These are phyloP conservation scores for Pichia sp. DNA, from an alignment of 1,139 yeast species.

Conservation along the genomic window DNA sequence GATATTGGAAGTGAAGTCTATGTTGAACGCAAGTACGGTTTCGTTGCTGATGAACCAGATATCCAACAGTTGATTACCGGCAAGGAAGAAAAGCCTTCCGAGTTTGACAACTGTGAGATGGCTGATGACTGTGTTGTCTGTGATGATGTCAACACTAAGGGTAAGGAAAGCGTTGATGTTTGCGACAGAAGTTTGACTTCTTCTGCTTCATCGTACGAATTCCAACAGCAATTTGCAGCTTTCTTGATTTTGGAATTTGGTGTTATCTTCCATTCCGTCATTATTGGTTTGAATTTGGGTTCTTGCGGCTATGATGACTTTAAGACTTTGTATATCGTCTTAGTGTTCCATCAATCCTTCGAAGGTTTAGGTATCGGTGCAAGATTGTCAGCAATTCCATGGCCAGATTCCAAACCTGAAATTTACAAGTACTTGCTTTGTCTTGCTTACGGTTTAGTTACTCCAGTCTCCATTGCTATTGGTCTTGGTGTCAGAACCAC, in stretches of 20 bases:
- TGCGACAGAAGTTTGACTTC: constrained; percentile 38
- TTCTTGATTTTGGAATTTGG: constrained; percentile 52
- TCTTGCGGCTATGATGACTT: constrained; percentile 61
- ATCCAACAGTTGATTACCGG: constrained; percentile 18
- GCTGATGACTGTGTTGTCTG: constrained; percentile 13
- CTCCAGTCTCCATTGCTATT: constrained; percentile 82
- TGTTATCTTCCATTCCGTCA: constrained; percentile 52
- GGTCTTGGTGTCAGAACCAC: constrained; percentile 77
- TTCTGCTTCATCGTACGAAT: constrained; percentile 39
- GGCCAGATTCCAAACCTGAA: constrained; percentile 45
- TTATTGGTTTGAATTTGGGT: constrained; percentile 50
- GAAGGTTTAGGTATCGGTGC: constrained; percentile 93
- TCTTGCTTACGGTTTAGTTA: constrained; percentile 54
- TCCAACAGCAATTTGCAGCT: constrained; percentile 23
- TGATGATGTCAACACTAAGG: constrained; percentile 5
- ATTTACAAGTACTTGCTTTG: constrained; percentile 23
- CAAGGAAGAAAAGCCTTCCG: not conserved
- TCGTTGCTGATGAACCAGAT: constrained; percentile 13
- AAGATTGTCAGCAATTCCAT: constrained; percentile 67
- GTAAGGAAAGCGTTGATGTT: constrained; percentile 15
- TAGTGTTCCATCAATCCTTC: constrained; percentile 86
- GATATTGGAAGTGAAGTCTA: constrained; percentile 30
- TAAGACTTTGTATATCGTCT: constrained; percentile 67
- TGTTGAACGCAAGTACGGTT: constrained; percentile 31
- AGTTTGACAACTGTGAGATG: constrained; percentile 5